Evolutionary conservation across 345 rosid species (phyloP).

Genomic region (Lumnitzera littorea): DNA sequence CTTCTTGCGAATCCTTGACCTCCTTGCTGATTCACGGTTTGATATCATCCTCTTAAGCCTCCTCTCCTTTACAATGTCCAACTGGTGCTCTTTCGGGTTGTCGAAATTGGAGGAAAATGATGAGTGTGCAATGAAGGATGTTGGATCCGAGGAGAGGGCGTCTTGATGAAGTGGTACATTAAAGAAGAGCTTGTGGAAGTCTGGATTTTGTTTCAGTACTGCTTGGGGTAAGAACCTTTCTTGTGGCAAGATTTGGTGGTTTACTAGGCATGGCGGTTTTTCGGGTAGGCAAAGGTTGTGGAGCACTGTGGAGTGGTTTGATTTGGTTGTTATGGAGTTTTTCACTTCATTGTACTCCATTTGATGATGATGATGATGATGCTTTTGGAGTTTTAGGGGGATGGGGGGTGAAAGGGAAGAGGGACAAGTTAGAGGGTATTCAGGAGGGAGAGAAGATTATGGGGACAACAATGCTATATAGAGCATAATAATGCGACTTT

Average conservation of each 20-base stretch:
- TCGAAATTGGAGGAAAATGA: slow-evolving; percentile 8
- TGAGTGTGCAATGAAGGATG: slow-evolving; percentile 6
- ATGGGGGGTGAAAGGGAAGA: no score
- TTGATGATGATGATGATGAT: no score
- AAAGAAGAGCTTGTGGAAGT: no score
- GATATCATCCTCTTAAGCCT: slow-evolving; percentile 64
- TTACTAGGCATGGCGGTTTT: not conserved
- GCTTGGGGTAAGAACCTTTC: not conserved
- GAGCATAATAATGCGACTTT: no score
- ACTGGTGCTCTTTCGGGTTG: slow-evolving; percentile 18
- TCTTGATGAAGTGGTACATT: no score
- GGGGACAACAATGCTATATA: no score
- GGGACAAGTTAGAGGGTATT: no score
- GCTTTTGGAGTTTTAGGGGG: no score
- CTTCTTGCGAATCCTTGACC: slow-evolving; percentile 69
- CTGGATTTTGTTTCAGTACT: not conserved
- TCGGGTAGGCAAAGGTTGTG: not conserved
- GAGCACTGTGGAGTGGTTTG: not conserved
- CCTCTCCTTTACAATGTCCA: slow-evolving; percentile 31
- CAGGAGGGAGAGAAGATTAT: no score
- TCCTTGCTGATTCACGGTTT: slow-evolving; percentile 71
- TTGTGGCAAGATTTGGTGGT: not conserved
- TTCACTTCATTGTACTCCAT: not conserved
- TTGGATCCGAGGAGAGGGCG: slow-evolving; percentile 18
- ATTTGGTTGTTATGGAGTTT: not conserved